These are phyloP conservation scores for Malus hybrid DNA, from an alignment of 331 rosid genomes.

Conservation along the genomic window DNA sequence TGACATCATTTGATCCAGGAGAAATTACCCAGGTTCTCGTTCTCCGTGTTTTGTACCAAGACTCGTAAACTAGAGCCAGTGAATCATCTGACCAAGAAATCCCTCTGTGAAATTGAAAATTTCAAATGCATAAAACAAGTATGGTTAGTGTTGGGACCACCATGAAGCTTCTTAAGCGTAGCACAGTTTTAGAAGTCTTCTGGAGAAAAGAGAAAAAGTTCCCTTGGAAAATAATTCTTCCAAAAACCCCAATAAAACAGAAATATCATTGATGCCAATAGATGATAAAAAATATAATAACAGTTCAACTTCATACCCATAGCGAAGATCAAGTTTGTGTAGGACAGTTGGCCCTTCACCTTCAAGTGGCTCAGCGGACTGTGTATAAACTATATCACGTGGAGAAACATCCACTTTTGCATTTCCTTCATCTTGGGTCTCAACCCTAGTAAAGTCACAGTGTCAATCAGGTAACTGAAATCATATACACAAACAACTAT, in stretches of 20 bases:
- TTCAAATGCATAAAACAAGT: background rate
- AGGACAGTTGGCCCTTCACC: conserved; percentile 56
- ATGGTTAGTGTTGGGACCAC: background rate
- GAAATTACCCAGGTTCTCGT: conserved; percentile 75
- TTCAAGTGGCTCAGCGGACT: conserved; percentile 74
- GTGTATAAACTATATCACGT: conserved; percentile 83
- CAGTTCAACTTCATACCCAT: conserved; percentile 54
- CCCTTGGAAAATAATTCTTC: background rate
- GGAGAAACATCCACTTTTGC: conserved; percentile 92
- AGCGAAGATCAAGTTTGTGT: conserved; percentile 94
- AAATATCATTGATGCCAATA: background rate
- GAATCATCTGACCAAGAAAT: conserved; percentile 94
- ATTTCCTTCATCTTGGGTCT: conserved; percentile 97
- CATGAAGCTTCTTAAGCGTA: conserved; percentile 1
- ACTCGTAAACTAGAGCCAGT: conserved; percentile 85
- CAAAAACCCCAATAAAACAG: background rate
- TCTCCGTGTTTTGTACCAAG: conserved; percentile 92
- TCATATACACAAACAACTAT: background rate
- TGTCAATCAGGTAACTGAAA: conserved; percentile 1
- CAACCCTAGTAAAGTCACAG: conserved; percentile 63
- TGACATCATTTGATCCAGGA: conserved; percentile 61
- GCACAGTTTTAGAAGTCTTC: background rate
- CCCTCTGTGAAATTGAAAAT: conserved; percentile 56
- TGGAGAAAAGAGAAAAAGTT: background rate
- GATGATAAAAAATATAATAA: background rate